Base-by-base conservation (phyloP, 139 green algal species). In the Tetraselmis chui region DNA sequence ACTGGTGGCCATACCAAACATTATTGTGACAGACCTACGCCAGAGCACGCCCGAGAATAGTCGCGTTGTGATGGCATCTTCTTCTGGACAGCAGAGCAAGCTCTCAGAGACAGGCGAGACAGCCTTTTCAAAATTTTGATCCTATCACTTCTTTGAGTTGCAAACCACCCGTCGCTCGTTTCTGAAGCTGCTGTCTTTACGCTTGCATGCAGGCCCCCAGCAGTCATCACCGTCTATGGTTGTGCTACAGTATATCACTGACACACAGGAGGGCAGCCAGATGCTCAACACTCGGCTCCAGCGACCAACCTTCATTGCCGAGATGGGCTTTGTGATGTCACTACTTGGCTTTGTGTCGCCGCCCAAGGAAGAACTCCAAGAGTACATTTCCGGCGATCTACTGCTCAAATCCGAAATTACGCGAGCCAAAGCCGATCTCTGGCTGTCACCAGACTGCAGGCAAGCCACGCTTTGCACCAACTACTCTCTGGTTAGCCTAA, bases 321-420 rank as follows among this genome's bases (percentile, higher is more conserved):
- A 97, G 81, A 76, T 97, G 0, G 90, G 91, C 81, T 97, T 98
- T 84, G 83, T 98, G 82, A 85, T 97, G 79, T 87, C 86, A 1
- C 79, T 97, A 2, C 88, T 91, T 76, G 89, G 91, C 67, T 98
- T 96, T 83, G 91, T 94, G 31, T 83, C 93, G 23, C 94, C 45
- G 18, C 45, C 45, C 11, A 67, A 67, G 45, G 11, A 67, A 67
- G 45, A 67, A 18, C 45, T 67, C 45, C 11, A 67, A 18, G 45
- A 67, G 45, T 67, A 67, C 45, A 67, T 67, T 18, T 25, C 45
- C 5, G 45, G 45, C 5, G 45, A 67, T 18, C 45, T 67, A 18
- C 45, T 67, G 18, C 18, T 67, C 11, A 67, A 67, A 18, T 67
- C 45, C 5, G 45, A 67, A 18, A 18, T 18, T 18, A 67, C 45